Conservation (phyloP, 108 stramenopile species). For the Cyclotella baltica region DNA sequence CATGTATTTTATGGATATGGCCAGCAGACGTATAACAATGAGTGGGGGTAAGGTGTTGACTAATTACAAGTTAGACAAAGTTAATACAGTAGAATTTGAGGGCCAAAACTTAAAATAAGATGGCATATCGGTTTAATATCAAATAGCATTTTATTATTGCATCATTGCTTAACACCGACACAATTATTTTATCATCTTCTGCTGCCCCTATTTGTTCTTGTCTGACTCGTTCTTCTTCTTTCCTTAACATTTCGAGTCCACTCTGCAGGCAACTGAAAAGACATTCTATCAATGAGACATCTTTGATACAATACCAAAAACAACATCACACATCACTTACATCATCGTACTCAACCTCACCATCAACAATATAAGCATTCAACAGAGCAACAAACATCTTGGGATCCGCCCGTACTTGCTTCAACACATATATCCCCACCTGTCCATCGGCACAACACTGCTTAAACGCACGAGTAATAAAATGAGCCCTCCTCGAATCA, state of each 20-base stretch:
- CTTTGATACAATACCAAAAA: too few relatives aligned
- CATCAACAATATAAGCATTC: constrained; percentile 31
- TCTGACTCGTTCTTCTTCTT: not conserved
- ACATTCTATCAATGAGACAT: not conserved
- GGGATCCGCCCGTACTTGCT: constrained; percentile 38
- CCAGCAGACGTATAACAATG: too few relatives aligned
- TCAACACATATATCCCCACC: constrained; percentile 49
- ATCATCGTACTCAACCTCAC: constrained; percentile 14
- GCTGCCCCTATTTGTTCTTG: not conserved
- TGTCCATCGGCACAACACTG: constrained; percentile 53
- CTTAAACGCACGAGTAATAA: constrained; percentile 41
- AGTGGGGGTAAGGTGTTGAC: constrained; percentile 24
- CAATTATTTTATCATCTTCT: not conserved
- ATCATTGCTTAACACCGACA: not conserved
- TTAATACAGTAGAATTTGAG: not conserved
- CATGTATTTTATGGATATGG: too few relatives aligned
- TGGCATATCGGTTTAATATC: not conserved
- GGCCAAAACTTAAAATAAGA: not conserved
- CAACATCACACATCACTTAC: not conserved
- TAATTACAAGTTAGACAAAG: not conserved
- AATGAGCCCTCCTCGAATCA: constrained; percentile 32
- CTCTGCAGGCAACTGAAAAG: constrained; percentile 3
- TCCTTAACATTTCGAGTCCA: constrained; percentile 35
- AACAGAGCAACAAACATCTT: constrained; percentile 31
- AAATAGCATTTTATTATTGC: not conserved